These are phyloP conservation scores for Backusella luteola DNA, from an alignment of 192 early-diverging fungal species.

Conservation along the genomic window DNA sequence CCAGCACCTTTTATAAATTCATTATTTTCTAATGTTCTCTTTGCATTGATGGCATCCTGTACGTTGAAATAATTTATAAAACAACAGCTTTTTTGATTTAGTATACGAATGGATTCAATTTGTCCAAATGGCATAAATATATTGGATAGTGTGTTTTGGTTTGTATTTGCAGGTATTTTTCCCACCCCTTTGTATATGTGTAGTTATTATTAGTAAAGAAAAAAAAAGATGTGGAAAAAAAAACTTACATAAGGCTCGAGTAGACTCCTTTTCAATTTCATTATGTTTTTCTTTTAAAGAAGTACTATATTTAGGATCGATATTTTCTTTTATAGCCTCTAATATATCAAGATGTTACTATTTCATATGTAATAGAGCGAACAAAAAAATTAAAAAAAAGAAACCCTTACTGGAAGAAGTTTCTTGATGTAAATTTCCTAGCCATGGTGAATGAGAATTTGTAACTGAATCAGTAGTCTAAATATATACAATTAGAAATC, in stretches of 20 bases:
- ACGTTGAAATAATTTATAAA: conserved; percentile 91
- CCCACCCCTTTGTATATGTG: conserved; percentile 68
- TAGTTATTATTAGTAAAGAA: conserved; percentile 28
- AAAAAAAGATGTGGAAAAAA: not conserved
- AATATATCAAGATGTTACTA: not conserved
- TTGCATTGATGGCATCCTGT: conserved; percentile 88
- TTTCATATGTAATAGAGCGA: not conserved
- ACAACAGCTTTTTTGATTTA: conserved; percentile 94
- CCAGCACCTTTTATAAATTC: conserved; percentile 71
- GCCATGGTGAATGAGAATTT: not conserved
- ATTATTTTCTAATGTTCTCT: conserved; percentile 83
- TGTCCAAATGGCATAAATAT: conserved; percentile 78
- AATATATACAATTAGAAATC: conserved; percentile 1
- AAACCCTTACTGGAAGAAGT: not conserved
- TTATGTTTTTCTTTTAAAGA: not conserved
- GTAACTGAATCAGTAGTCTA: not conserved
- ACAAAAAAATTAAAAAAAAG: not conserved
- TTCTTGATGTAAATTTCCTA: conserved; percentile 8
- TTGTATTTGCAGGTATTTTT: conserved; percentile 80
- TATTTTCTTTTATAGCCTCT: not conserved
- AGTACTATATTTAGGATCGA: not conserved
- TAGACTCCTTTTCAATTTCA: conserved; percentile 45
- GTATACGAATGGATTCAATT: conserved; percentile 89
- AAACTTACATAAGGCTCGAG: conserved; percentile 68
- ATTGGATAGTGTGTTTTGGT: conserved; percentile 65